Conservation (phyloP, 352 stramenopile species). For the Albugo candida region DNA sequence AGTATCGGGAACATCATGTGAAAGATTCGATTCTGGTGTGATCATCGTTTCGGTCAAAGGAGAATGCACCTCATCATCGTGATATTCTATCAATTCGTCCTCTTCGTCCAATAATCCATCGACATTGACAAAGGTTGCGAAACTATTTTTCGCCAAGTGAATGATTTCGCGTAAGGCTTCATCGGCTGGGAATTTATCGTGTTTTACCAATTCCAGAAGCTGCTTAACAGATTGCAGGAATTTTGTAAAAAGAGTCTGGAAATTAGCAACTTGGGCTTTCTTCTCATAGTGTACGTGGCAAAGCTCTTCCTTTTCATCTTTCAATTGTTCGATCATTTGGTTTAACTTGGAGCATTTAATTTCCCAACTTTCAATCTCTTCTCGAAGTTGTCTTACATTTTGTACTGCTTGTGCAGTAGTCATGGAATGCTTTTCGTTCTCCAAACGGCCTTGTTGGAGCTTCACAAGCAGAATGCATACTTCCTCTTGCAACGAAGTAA, state of each 20-base stretch:
- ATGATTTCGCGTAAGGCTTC: constrained; percentile 56
- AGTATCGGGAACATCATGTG: too few relatives aligned
- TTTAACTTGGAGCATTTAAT: constrained; percentile 16
- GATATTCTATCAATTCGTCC: constrained; percentile 34
- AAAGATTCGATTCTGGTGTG: too few relatives aligned
- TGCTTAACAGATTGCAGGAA: constrained; percentile 44
- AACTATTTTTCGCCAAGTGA: constrained; percentile 32
- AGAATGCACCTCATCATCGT: constrained; percentile 14
- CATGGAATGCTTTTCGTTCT: constrained; percentile 41
- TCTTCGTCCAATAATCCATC: constrained; percentile 32
- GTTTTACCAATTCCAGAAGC: constrained; percentile 48
- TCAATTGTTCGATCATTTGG: constrained; percentile 17
- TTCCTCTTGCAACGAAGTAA: constrained; percentile 68
- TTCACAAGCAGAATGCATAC: constrained; percentile 49
- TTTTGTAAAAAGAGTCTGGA: constrained; percentile 21
- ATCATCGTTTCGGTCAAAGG: too few relatives aligned
- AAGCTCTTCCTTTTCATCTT: constrained; percentile 33
- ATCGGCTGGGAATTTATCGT: constrained; percentile 57
- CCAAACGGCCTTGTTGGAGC: constrained; percentile 48
- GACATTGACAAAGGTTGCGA: constrained; percentile 28
- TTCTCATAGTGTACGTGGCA: constrained; percentile 34
- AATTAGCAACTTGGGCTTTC: constrained; percentile 30
- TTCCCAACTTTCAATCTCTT: constrained; percentile 20
- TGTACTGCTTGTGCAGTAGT: constrained; percentile 35
- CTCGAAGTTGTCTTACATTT: constrained; percentile 21